Evolutionary conservation across 306 rosid species (phyloP).

Genomic region (Corylus americana): DNA sequence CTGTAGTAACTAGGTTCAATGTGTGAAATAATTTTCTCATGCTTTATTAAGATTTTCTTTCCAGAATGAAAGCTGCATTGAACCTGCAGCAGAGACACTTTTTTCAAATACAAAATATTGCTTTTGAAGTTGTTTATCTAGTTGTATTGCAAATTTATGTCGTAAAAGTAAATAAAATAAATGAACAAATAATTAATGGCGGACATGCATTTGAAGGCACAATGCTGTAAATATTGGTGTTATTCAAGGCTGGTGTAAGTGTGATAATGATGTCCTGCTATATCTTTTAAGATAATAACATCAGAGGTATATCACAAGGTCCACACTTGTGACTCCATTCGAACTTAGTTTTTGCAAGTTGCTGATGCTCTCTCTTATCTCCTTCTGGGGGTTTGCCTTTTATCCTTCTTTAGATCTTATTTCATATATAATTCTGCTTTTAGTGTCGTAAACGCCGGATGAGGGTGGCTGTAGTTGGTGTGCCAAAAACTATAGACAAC

Average conservation of each 20-base stretch:
- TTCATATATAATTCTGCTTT: slow-evolving; percentile 20
- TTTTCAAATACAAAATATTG: background rate
- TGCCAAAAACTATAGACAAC: slow-evolving; percentile 97
- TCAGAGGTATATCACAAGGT: background rate
- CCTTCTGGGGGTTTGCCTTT: background rate
- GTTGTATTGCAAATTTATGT: background rate
- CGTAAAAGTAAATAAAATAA: background rate
- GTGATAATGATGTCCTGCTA: background rate
- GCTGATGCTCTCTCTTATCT: slow-evolving; percentile 1
- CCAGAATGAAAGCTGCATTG: background rate
- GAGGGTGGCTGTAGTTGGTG: slow-evolving; percentile 89
- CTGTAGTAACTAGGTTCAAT: slow-evolving; percentile 11
- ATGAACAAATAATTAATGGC: background rate
- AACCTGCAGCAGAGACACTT: background rate
- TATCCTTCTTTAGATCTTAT: slow-evolving; percentile 4
- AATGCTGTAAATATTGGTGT: background rate
- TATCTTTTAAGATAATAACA: background rate
- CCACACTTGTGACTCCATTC: slow-evolving; percentile 1
- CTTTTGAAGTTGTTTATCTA: slow-evolving; percentile 1
- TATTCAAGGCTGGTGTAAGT: slow-evolving; percentile 2
- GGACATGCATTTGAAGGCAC: slow-evolving; percentile 3
- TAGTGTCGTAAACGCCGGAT: slow-evolving; percentile 75
- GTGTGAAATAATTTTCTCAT: slow-evolving; percentile 12
- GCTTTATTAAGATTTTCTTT: background rate
- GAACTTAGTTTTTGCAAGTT: background rate